Evolutionary conservation across 352 stramenopile genomes (phyloP), one percentile per base, ranked within the genome.

Genomic region (Phytophthora crassamura): DNA sequence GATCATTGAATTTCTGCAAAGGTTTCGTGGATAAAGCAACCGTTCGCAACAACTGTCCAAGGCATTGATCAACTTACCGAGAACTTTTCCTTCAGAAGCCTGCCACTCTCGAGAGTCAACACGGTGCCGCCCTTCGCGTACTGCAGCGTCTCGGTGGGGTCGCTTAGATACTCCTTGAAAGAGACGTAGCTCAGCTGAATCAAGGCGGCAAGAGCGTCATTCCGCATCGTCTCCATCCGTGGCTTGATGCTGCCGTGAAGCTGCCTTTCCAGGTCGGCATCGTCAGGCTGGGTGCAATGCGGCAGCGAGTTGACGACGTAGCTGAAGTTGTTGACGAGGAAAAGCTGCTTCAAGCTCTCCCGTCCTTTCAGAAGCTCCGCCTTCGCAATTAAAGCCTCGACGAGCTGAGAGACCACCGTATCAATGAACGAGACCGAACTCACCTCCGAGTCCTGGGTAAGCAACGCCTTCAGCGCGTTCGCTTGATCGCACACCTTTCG

Each of bases 271-370:
- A 92, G 70, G 22, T 84, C 74, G 28, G 75, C 69, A 16, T 89
- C 80, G 12, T 69, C 64, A 3, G 52, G 51, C 15, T 74, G 50
- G 2, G 61, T 38, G 22, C 85, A 90, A 33, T 73, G 76, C 5
- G 78, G 77, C 10, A 98, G 71, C 22, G 91, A 87, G 34, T 90
- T 93, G 9, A 86, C 69, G 12, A 98, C 75, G 63, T 97, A 98
- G 40, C 90, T 91, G 14, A 89, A 94, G 65, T 98, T 98, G 77
- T 98, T 98, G 39, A 94, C 87, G 25, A 98, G 82, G 64, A 98
- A 98, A n/a, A 98, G 71, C 15, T 82, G 75, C 42, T 88, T 89
- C 16, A 93, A 62, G 15, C 87, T 78, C 16, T 67, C 61, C 59
- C 83, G 78, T 2, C 71, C 77, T 67, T 90, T 91, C 30, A 81